Evolutionary conservation across 306 rosid genomes (phyloP).

Genomic region (Aeschynomene evenia): DNA sequence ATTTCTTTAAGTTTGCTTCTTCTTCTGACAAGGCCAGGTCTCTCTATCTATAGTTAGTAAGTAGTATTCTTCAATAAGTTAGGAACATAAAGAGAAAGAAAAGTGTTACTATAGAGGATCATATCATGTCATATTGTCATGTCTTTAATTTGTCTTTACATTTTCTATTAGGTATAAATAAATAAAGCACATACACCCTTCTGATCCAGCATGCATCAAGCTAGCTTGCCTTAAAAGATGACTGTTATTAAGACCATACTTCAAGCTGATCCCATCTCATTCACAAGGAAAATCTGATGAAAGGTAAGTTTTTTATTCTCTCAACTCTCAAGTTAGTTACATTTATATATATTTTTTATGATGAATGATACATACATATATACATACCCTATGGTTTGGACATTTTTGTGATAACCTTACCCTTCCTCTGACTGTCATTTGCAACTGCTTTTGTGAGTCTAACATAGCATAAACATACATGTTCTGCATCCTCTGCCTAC

Average conservation of each 20-base stretch:
- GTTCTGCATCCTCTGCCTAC: conserved; percentile 23
- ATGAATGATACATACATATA: too few relatives aligned
- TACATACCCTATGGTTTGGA: background rate
- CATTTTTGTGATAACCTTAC: conserved; percentile 19
- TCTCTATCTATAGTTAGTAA: conserved; percentile 31
- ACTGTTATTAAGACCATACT: conserved; percentile 40
- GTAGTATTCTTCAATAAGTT: conserved; percentile 83
- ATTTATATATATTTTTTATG: too few relatives aligned
- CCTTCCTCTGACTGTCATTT: conserved; percentile 18
- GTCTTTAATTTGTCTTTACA: conserved; percentile 76
- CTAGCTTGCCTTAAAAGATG: conserved; percentile 38
- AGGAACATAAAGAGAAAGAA: conserved; percentile 47
- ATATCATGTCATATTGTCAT: too few relatives aligned
- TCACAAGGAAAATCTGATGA: conserved; percentile 18
- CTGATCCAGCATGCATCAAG: conserved; percentile 29
- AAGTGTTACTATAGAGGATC: conserved; percentile 49
- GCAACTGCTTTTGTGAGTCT: conserved; percentile 18
- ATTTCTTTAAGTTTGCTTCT: conserved; percentile 68
- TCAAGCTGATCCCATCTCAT: conserved; percentile 34
- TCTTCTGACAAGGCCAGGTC: conserved; percentile 64
- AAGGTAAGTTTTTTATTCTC: conserved; percentile 40
- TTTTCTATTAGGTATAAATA: conserved; percentile 49
- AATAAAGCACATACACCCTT: too few relatives aligned
- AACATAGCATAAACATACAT: too few relatives aligned
- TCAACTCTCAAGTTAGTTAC: background rate